These are phyloP conservation scores for Xylaria sp. DNA, from an alignment of 2,329 filamentous ascomycete genomes.

Conservation along the genomic window DNA sequence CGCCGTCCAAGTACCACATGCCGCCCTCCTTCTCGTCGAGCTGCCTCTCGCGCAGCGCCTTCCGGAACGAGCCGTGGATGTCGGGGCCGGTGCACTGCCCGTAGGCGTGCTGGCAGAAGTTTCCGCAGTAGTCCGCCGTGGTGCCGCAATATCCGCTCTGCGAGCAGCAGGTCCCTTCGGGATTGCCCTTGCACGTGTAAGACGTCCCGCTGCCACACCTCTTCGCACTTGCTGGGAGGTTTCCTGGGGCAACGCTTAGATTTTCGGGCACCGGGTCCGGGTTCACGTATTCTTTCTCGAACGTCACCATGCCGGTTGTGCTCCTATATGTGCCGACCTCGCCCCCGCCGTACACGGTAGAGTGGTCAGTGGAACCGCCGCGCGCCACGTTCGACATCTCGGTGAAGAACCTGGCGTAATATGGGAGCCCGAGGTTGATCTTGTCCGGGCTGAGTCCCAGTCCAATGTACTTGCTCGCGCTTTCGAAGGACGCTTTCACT, in stretches of 20 bases:
- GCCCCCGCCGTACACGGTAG: constrained; percentile 58
- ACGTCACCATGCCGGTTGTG: constrained; percentile 63
- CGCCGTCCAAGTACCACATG: constrained; percentile 67
- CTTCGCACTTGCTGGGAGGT: too few relatives aligned
- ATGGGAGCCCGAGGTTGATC: constrained; percentile 64
- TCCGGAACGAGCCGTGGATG: constrained; percentile 9
- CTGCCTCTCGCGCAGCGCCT: constrained; percentile 51
- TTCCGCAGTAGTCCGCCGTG: constrained; percentile 30
- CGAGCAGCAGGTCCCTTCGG: constrained; percentile 15
- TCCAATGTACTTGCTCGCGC: constrained; percentile 60
- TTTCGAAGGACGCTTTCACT: constrained; percentile 52
- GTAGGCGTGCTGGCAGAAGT: constrained; percentile 19
- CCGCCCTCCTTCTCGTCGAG: constrained; percentile 63
- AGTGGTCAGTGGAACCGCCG: constrained; percentile 51
- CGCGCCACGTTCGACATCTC: constrained; percentile 47
- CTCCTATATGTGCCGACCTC: constrained; percentile 58
- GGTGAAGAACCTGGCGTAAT: constrained; percentile 66
- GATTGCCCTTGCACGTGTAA: constrained; percentile 34
- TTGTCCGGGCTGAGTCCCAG: constrained; percentile 53
- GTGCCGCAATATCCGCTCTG: constrained; percentile 35
- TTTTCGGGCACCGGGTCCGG: constrained; percentile 24
- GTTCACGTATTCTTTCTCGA: constrained; percentile 39
- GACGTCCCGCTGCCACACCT: constrained; percentile 37
- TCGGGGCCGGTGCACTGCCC: constrained; percentile 17
- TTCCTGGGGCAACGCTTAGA: constrained; percentile 28